These are phyloP conservation scores for Fusarium tupiense DNA, from an alignment of 2,329 filamentous ascomycete species.

Conservation along the genomic window DNA sequence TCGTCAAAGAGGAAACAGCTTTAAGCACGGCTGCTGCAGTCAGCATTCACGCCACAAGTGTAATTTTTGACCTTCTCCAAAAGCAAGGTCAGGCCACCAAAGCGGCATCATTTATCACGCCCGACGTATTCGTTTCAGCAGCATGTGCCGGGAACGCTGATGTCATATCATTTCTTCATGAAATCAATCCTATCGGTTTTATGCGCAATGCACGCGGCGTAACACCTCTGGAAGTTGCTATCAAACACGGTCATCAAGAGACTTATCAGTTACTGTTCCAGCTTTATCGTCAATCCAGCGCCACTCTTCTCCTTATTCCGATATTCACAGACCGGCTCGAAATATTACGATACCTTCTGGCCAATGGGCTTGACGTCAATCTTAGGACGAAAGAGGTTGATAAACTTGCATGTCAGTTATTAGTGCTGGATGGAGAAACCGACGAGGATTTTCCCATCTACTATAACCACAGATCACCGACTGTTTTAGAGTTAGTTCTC, in stretches of 20 bases:
- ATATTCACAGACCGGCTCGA: rapidly evolving
- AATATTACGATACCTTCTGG: not conserved
- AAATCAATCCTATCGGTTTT: not conserved
- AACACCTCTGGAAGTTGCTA: not conserved
- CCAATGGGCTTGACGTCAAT: not conserved
- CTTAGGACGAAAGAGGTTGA: rapidly evolving
- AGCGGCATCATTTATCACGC: rapidly evolving
- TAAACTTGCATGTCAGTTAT: rapidly evolving
- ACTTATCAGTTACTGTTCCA: not conserved
- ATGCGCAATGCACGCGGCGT: rapidly evolving
- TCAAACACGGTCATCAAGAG: rapidly evolving
- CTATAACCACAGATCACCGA: not conserved
- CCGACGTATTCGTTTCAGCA: not conserved
- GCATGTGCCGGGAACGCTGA: not conserved
- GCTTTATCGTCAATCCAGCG: not conserved
- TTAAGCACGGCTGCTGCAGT: rapidly evolving
- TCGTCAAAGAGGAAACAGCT: not conserved
- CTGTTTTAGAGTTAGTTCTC: not conserved
- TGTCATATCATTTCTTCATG: rapidly evolving
- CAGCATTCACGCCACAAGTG: rapidly evolving
- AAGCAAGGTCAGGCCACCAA: rapidly evolving
- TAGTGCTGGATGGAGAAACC: not conserved
- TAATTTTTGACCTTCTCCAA: rapidly evolving
- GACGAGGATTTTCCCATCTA: too few relatives aligned
- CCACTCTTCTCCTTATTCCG: not conserved